Evolutionary conservation across 164 flowering plant genomes (phyloP).

Genomic region (Amborella trichopoda): DNA sequence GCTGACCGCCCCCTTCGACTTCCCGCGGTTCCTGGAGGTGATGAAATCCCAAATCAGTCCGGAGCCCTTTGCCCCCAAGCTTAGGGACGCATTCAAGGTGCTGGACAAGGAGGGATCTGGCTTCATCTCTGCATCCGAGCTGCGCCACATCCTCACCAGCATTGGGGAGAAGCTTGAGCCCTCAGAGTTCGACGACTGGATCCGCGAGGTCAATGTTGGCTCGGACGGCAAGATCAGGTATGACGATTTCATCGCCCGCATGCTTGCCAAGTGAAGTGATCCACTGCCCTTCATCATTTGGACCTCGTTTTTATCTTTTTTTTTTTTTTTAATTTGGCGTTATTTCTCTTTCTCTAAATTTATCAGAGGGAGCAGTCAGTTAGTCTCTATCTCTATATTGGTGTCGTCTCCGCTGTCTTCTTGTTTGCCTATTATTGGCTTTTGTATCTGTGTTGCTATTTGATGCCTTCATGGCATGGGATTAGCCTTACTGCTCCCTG

Average conservation of each 20-base stretch:
- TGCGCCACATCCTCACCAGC: slow-evolving; percentile 79
- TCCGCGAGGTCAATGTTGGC: slow-evolving; percentile 87
- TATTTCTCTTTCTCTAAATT: neutral
- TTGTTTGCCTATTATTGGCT: too few species aligned
- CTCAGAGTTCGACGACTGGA: slow-evolving; percentile 96
- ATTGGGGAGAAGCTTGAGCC: slow-evolving; percentile 95
- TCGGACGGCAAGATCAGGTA: slow-evolving; percentile 82
- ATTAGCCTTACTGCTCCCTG: too few species aligned
- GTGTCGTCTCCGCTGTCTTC: too few species aligned
- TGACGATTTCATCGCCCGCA: slow-evolving; percentile 76
- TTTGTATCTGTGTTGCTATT: too few species aligned
- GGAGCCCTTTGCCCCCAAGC: slow-evolving; percentile 90
- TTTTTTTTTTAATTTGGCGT: neutral
- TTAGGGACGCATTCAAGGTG: slow-evolving; percentile 87
- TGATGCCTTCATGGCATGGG: too few species aligned
- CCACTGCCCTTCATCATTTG: neutral
- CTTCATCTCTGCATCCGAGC: slow-evolving; percentile 66
- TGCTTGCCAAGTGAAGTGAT: slow-evolving; percentile 69
- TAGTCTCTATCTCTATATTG: too few species aligned
- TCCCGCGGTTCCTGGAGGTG: slow-evolving; percentile 64
- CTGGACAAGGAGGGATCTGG: slow-evolving; percentile 86
- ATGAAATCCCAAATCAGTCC: slow-evolving; percentile 74
- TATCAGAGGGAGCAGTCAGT: too few species aligned
- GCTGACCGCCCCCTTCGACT: slow-evolving; percentile 75
- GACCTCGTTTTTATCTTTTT: neutral